phyloP scores from a whole-genome alignment of 2,329 filamentous ascomycete genomes.

The Fusarium clavum region DNA sequence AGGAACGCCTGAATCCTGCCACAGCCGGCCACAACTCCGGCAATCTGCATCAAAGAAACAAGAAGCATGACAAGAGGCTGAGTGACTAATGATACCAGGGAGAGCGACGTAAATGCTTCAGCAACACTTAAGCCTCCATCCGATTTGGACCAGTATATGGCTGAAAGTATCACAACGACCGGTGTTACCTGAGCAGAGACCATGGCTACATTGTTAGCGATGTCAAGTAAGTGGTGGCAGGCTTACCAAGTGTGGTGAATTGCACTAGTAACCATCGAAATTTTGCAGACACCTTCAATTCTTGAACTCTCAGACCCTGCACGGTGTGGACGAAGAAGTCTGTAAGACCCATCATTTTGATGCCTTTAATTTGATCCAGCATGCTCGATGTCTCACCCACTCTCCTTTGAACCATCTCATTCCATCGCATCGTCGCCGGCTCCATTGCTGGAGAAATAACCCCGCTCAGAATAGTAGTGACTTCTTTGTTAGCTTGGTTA shows the following conservation, averaged over 20 bases:
- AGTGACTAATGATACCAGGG: constrained; percentile 50
- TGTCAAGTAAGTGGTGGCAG: accelerated
- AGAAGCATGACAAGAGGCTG: constrained; percentile 51
- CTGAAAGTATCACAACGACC: constrained; percentile 49
- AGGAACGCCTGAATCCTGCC: constrained; percentile 51
- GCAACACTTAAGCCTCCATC: constrained; percentile 48
- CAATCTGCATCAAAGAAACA: constrained; percentile 50
- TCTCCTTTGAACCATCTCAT: constrained; percentile 54
- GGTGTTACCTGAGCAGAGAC: constrained; percentile 49
- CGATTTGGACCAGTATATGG: constrained; percentile 50
- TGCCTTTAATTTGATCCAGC: constrained; percentile 56
- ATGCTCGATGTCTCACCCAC: constrained; percentile 55
- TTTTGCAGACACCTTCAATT: constrained; percentile 54
- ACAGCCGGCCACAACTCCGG: constrained; percentile 50
- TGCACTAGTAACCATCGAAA: constrained; percentile 53
- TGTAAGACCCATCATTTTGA: constrained; percentile 59
- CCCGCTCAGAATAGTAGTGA: constrained; percentile 36
- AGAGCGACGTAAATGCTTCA: constrained; percentile 53
- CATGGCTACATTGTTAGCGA: constrained; percentile 33
- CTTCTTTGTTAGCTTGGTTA: constrained; percentile 1
- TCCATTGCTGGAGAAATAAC: constrained; percentile 46
- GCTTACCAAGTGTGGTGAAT: constrained; percentile 47
- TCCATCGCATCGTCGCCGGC: constrained; percentile 54
- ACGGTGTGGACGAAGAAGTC: constrained; percentile 49
- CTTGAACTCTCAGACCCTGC: constrained; percentile 51